A percentile compares a stretch with the other conserved stretches of the same genome.
Conservation (phyloP, 768 basidiomycete species). For the Trichaptum fuscoviolaceum region DNA sequence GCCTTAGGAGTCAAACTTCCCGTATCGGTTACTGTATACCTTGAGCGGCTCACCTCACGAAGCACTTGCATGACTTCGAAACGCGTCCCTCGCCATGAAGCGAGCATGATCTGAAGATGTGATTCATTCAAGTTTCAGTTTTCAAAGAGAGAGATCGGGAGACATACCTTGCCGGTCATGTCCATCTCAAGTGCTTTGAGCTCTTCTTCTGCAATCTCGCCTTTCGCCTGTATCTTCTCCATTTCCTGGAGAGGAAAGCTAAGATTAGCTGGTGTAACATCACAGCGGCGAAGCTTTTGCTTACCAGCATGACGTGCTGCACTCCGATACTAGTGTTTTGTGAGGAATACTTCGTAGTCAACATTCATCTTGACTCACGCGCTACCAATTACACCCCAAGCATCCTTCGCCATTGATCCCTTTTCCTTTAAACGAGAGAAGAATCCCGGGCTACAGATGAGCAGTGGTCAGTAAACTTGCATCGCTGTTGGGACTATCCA, state of each 20-base stretch:
- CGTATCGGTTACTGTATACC: constrained; percentile 9
- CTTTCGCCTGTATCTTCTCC: constrained; percentile 83
- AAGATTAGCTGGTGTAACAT: constrained; percentile 13
- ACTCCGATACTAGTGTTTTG: constrained; percentile 52
- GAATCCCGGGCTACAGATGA: constrained; percentile 67
- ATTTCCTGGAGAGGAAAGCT: constrained; percentile 56
- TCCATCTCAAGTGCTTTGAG: constrained; percentile 85
- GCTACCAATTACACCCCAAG: constrained; percentile 94
- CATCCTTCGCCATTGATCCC: constrained; percentile 88
- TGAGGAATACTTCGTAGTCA: not conserved
- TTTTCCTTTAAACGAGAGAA: constrained; percentile 94
- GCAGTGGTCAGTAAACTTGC: constrained; percentile 5
- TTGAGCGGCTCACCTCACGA: constrained; percentile 44
- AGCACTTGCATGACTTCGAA: constrained; percentile 92
- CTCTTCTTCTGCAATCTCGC: constrained; percentile 84
- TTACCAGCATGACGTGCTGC: constrained; percentile 59
- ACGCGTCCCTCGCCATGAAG: constrained; percentile 96
- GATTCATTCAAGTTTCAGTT: constrained; percentile 6
- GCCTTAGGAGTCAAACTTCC: constrained; percentile 15
- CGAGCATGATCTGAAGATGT: constrained; percentile 70
- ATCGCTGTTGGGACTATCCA: constrained; percentile 16
- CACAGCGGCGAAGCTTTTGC: not conserved
- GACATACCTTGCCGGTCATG: constrained; percentile 79
- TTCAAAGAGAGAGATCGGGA: too few species aligned
- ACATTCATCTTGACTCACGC: constrained; percentile 54